phyloP scores from a whole-genome alignment of 768 basidiomycete species.

The Suillus brevipes region DNA sequence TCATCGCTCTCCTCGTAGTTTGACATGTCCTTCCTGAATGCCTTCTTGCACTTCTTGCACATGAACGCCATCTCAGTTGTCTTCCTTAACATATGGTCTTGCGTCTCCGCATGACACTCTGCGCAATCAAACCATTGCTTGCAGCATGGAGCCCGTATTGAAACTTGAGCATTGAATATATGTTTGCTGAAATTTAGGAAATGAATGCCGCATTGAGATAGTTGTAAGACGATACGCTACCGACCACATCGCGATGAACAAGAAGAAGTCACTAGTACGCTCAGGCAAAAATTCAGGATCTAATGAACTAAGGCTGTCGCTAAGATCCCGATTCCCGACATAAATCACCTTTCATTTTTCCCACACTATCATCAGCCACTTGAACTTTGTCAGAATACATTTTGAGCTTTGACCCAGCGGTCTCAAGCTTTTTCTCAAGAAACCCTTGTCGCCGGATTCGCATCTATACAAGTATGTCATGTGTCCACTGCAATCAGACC shows the following conservation, averaged over 20 bases:
- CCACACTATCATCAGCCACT: too few relatives aligned
- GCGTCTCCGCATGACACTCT: constrained; percentile 87
- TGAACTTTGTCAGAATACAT: too few relatives aligned
- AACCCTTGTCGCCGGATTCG: too few relatives aligned
- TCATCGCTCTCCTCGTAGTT: constrained; percentile 96
- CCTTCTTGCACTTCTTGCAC: constrained; percentile 93
- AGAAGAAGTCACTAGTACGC: not conserved
- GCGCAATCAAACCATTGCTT: constrained; percentile 97
- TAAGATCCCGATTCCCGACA: not conserved
- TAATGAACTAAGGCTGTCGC: too few relatives aligned
- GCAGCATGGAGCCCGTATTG: constrained; percentile 96
- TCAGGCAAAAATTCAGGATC: not conserved
- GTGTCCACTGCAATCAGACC: not conserved
- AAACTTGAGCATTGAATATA: constrained; percentile 92
- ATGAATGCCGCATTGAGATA: constrained; percentile 1
- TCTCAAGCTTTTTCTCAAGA: too few relatives aligned
- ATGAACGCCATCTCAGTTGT: constrained; percentile 83
- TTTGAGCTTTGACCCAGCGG: too few relatives aligned
- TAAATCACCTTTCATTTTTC: not conserved
- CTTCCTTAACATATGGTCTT: constrained; percentile 70
- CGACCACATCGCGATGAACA: constrained; percentile 25
- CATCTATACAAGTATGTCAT: too few relatives aligned
- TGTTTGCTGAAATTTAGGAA: constrained; percentile 68
- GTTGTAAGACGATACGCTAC: constrained; percentile 12
- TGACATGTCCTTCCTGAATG: constrained; percentile 93